Percentiles rank a stretch among this genome's conserved stretches.
These are phyloP conservation scores for Hypoxylon sp. DNA, from an alignment of 2,329 filamentous ascomycete species.

Conservation along the genomic window DNA sequence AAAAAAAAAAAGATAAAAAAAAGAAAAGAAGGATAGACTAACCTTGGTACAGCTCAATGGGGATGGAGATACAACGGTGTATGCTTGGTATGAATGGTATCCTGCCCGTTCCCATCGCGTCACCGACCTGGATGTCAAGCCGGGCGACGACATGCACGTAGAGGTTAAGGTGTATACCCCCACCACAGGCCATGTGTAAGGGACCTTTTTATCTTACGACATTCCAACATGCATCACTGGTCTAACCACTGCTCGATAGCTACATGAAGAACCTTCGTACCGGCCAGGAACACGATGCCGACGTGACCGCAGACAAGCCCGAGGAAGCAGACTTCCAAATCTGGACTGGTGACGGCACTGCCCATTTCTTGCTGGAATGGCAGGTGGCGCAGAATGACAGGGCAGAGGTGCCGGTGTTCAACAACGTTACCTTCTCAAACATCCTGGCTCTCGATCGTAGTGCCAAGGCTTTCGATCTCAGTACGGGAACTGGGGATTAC, in stretches of 20 bases:
- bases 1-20: too few species aligned
- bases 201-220: neutral
- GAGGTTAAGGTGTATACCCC: conserved; percentile 7
- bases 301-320: conserved; percentile 10
- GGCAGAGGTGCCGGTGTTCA: conserved; percentile 14
- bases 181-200: conserved; percentile 19
- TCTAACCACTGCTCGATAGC: conserved; percentile 1
- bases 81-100: conserved; percentile 18
- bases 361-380: conserved; percentile 23
- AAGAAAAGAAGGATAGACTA: too few species aligned
- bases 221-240: neutral
- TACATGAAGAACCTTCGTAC: conserved; percentile 25
- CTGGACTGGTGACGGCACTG: conserved; percentile 24
- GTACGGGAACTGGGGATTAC: conserved; percentile 8
- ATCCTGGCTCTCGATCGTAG: conserved; percentile 3
- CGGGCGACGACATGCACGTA: conserved; percentile 12
- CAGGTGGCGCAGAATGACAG: neutral
- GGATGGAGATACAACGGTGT: neutral
- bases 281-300: neutral
- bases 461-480: conserved; percentile 8
- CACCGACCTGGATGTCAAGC: neutral
- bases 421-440: conserved; percentile 28
- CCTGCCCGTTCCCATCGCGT: neutral
- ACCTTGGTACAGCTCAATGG: conserved; percentile 5
- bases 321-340: conserved; percentile 15